These are phyloP conservation scores for Colletotrichum incanum DNA, from an alignment of 2,329 filamentous ascomycete genomes.

Conservation along the genomic window DNA sequence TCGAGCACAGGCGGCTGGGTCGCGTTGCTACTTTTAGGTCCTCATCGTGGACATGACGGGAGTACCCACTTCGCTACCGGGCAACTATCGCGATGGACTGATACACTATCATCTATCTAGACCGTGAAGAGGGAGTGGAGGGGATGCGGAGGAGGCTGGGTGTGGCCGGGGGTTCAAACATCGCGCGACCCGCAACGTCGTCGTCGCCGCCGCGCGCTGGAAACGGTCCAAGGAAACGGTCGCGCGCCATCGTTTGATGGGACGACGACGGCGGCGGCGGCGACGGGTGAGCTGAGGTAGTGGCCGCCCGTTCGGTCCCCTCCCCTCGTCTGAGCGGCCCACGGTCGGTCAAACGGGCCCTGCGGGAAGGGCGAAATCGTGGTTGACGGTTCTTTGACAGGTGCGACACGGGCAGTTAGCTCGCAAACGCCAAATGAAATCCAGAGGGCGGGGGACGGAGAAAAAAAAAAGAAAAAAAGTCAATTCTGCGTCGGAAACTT, in stretches of 20 bases:
- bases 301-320: not conserved
- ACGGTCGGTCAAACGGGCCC: not conserved
- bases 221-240: not conserved
- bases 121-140: not conserved
- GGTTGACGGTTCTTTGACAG: not conserved
- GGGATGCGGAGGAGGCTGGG: not conserved
- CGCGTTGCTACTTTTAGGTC: slow-evolving; percentile 1
- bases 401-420: not conserved
- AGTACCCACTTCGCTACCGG: not conserved
- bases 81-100: not conserved
- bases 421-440: not conserved
- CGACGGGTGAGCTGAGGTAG: not conserved
- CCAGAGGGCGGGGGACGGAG: not conserved
- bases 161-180: not conserved
- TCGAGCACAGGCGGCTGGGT: not conserved
- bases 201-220: not conserved
- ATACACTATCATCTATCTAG: not conserved
- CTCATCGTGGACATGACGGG: not conserved
- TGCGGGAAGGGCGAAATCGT: not conserved
- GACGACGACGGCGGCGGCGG: not conserved
- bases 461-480: not conserved
- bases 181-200: not conserved
- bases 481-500: not conserved
- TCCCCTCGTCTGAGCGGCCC: not conserved
- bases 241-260: not conserved